Evolutionary conservation across 1,284 basidiomycete genomes (phyloP).

Genomic region (Trichosporon faecale): DNA sequence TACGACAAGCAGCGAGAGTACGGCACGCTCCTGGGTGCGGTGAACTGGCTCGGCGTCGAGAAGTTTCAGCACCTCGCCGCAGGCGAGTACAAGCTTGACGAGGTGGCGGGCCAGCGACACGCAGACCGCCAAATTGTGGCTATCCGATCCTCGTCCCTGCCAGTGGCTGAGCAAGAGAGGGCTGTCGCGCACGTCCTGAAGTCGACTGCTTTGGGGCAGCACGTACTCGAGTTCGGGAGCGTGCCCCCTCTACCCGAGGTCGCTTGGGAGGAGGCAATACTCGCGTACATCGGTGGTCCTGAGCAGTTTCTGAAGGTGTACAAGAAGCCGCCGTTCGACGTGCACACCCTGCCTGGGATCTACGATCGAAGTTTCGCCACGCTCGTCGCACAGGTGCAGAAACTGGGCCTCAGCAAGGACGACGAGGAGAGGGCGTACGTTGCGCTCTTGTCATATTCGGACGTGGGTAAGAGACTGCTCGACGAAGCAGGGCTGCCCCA

Average conservation of each 20-base stretch:
- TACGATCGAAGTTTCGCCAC: not conserved
- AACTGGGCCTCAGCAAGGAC: not conserved
- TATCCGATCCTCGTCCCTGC: not conserved
- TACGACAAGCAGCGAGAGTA: slow-evolving; percentile 2
- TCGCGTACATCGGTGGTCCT: not conserved
- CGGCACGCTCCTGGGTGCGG: not conserved
- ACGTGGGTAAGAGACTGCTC: not conserved
- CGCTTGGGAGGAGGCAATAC: not conserved
- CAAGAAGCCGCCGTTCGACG: not conserved
- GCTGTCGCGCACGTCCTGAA: not conserved
- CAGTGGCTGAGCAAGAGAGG: not conserved
- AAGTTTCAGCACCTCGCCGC: not conserved
- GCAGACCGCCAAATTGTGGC: not conserved
- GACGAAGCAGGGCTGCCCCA: not conserved
- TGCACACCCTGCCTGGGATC: not conserved
- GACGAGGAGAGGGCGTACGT: not conserved
- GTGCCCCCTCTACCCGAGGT: not conserved
- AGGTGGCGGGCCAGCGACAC: not conserved
- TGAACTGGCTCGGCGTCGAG: not conserved
- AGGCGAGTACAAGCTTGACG: not conserved
- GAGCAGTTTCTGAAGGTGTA: not conserved
- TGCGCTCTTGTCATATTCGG: not conserved
- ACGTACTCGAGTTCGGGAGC: not conserved
- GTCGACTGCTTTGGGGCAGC: not conserved
- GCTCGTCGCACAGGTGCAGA: not conserved